Evolutionary conservation across 441 rosid species (phyloP), one percentile per base, ranked within the genome.

Genomic region (Erodium trifolium): DNA sequence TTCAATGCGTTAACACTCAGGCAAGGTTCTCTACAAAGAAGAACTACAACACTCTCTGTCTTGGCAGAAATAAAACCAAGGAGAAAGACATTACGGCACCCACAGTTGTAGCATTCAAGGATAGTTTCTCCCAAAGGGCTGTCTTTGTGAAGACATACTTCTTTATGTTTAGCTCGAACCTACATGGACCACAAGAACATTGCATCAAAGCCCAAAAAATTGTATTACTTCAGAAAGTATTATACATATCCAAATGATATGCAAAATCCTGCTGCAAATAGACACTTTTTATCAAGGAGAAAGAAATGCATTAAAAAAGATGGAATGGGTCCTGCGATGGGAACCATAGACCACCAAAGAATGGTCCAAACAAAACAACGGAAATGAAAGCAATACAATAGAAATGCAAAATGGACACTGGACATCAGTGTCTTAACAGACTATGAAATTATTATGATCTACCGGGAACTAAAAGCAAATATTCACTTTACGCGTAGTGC

Each of bases 141-240:
- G 80, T 95, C 99, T 80, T 90, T 92, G 74, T 95, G 98, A 35
- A 95, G 98, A 80, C 99, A 95, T 67, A 95, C 99, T 84, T 95
- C 99, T 82, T 95, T 95, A 79, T 92, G 98, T 68, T 95, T 95
- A 9, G 99, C 97, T 78, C 97, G 96, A 69, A 92, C 98, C 99
- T 94, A 71, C 34, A 80, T 69, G 67, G 19, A 55, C 23, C 62
- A 55, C 6, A 55, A 55, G 62, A 55, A 55, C 62, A 55, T 55
- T 17, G 14, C 62, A 55, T 55, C 62, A 82, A 7, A 72, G 66
- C 43, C 16, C 49, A 68, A 37, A 64, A 49, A 74, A 69, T 55
- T 41, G 69, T 67, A 73, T 13, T 43, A 67, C 63, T 47, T 73
- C 62, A 55, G 2, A 55, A 55, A 55, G 10, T 27, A 16, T 14